Evolutionary conservation across 192 early-diverging fungal genomes (phyloP).

Genomic region (Pilobolus umbonatus): DNA sequence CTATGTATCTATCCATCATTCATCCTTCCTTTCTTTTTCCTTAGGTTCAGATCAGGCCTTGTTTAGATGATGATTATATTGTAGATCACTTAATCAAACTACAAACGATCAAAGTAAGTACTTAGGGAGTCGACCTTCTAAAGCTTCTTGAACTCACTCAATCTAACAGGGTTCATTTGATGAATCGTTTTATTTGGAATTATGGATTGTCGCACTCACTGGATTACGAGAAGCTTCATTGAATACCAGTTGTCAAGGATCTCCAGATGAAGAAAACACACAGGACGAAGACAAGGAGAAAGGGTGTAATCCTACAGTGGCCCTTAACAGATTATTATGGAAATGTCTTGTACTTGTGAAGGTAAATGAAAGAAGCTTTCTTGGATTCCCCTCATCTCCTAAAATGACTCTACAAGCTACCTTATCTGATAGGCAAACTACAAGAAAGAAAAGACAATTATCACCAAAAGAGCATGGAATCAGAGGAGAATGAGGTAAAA

Average conservation of each 20-base stretch:
- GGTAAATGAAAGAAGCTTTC: conserved; percentile 6
- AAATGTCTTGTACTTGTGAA: conserved; percentile 30
- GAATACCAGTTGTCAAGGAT: conserved; percentile 18
- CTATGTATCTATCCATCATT: not conserved
- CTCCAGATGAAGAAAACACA: not conserved
- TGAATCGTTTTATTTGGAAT: conserved; percentile 38
- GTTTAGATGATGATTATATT: conserved; percentile 25
- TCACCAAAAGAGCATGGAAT: not conserved
- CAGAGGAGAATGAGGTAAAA: conserved; percentile 14
- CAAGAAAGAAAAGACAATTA: conserved; percentile 9
- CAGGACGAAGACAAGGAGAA: not conserved
- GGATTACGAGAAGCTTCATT: conserved; percentile 38
- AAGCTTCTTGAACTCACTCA: not conserved
- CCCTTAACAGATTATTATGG: conserved; percentile 29
- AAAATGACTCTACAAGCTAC: conserved; percentile 1
- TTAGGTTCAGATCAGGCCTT: conserved; percentile 34
- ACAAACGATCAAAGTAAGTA: conserved; percentile 31
- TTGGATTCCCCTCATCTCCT: not conserved
- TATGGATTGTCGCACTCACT: conserved; percentile 38
- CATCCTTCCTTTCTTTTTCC: not conserved
- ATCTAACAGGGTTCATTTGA: conserved; percentile 35
- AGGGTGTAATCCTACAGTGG: conserved; percentile 9
- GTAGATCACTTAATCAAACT: conserved; percentile 31
- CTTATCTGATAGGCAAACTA: conserved; percentile 13
- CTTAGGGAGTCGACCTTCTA: not conserved